Base-by-base conservation (phyloP, 1,139 yeast genomes). In the Kluyveromyces marxianus region DNA sequence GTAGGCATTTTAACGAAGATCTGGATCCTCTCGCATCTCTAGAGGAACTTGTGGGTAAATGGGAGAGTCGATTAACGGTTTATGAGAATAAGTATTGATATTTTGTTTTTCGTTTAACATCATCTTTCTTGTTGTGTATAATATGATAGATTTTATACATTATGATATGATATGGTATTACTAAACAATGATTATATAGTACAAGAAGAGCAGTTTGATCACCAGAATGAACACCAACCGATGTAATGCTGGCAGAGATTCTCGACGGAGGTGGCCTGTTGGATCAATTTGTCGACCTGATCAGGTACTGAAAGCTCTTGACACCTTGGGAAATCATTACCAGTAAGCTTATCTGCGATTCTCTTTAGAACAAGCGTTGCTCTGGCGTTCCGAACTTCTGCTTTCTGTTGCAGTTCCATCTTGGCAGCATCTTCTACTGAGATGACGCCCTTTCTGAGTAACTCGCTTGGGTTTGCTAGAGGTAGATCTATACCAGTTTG, bases 211-310 rank as follows among this genome's bases (percentile, higher is more conserved):
- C 21, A 14, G 7, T 29, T 29, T 29, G 31, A 7, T 51, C 46
- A 90, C 97, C 98, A 92, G 78, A 90, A 92, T 0, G 97, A 86
- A 68, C 98, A 92, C 98, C 99, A 94, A 24, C 99, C 99, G 52
- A 94, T 86, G 62, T 87, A 94, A 65, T 92, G 98, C 65, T 89
- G 96, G 62, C 98, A 92, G 49, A 94, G 69, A 58, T 92, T 92
- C 63, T 94, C 98, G 31, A 92, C 95, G 48, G 95, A 85, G 0
- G 97, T 92, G 1, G 98, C 98, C 62, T 94, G 97, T 59, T 87
- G 95, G 46, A 94, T 92, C 63, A 94, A 71, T 62, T 83, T 83
- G 57, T 92, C 97, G 38, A 94, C 98, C 65, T 94, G 99, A 2
- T 84, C 80, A 1, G 95, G 84, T 37, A 90, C 90, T 56, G 81